A percentile compares a stretch with the other conserved stretches of the same genome.
Conservation (phyloP, 345 rosid species). For the Diplotaxis tenuifolia region DNA sequence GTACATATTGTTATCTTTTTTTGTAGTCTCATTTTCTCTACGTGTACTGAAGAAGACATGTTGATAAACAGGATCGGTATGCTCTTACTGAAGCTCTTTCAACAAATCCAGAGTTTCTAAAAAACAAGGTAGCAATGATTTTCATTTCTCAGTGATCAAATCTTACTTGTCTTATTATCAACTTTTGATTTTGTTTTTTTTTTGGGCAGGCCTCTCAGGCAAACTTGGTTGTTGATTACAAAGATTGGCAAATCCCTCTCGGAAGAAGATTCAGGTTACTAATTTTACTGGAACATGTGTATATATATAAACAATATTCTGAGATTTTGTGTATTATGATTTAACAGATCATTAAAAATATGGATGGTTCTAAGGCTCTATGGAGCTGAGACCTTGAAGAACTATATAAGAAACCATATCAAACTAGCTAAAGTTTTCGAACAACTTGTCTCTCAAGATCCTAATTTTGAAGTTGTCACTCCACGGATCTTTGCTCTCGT, state of each 20-base stretch:
- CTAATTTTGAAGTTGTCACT: conserved; percentile 72
- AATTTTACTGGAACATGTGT: background rate
- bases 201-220: conserved; percentile 68
- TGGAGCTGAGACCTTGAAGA: background rate
- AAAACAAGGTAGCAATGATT: conserved; percentile 62
- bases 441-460: conserved; percentile 54
- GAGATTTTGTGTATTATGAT: background rate
- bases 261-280: conserved; percentile 85
- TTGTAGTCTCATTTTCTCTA: background rate
- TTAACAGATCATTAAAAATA: background rate
- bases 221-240: conserved; percentile 48
- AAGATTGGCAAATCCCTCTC: conserved; percentile 81
- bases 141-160: background rate
- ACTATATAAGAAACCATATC: conserved; percentile 58
- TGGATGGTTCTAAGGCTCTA: background rate
- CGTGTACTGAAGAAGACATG: background rate
- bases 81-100: conserved; percentile 79
- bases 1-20: conserved; percentile 34
- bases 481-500: conserved; percentile 73
- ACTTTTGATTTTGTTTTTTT: background rate
- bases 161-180: background rate
- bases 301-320: background rate
- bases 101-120: conserved; percentile 83
- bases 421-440: conserved; percentile 67
- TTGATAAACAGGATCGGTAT: conserved; percentile 59